A percentile compares a stretch with the other conserved stretches of the same genome.
Evolutionary conservation across 371 early-diverging fungal species (phyloP).

Genomic region (Lichtheimia ornata): DNA sequence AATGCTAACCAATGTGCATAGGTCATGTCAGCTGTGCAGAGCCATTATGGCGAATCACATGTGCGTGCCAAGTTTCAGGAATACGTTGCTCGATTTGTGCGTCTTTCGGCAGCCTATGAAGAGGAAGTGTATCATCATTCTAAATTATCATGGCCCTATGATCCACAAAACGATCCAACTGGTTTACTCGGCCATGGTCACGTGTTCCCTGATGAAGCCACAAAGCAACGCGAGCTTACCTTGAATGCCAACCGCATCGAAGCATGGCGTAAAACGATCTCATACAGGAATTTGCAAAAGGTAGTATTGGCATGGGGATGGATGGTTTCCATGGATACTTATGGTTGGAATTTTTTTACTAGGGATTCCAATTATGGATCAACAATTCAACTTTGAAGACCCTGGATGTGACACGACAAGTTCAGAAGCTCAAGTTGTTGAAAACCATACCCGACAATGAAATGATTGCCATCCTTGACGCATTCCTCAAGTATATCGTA

Average conservation of each 20-base stretch:
- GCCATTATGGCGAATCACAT: slow-evolving; percentile 84
- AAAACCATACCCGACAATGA: slow-evolving; percentile 65
- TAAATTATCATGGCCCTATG: slow-evolving; percentile 53
- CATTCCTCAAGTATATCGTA: slow-evolving; percentile 60
- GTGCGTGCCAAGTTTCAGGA: slow-evolving; percentile 88
- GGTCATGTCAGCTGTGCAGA: slow-evolving; percentile 76
- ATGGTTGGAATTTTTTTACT: neutral
- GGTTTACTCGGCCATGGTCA: slow-evolving; percentile 68
- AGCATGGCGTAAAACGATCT: slow-evolving; percentile 78
- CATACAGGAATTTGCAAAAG: slow-evolving; percentile 67
- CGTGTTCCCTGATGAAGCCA: slow-evolving; percentile 70
- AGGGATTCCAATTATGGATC: slow-evolving; percentile 62
- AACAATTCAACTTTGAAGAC: slow-evolving; percentile 58
- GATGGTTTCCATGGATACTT: neutral
- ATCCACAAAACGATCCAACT: slow-evolving; percentile 31
- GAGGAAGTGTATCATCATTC: slow-evolving; percentile 68
- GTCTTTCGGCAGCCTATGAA: slow-evolving; percentile 80
- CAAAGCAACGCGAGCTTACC: slow-evolving; percentile 63
- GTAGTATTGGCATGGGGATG: slow-evolving; percentile 27
- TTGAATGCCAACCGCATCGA: slow-evolving; percentile 79
- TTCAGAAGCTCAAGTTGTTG: slow-evolving; percentile 62
- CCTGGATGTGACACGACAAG: slow-evolving; percentile 72
- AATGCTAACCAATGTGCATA: slow-evolving; percentile 14
- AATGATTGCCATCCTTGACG: slow-evolving; percentile 65
- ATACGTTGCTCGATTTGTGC: slow-evolving; percentile 82